These are phyloP conservation scores for Ambrosia hybrid DNA, from an alignment of 140 eudicot genomes.

Conservation along the genomic window DNA sequence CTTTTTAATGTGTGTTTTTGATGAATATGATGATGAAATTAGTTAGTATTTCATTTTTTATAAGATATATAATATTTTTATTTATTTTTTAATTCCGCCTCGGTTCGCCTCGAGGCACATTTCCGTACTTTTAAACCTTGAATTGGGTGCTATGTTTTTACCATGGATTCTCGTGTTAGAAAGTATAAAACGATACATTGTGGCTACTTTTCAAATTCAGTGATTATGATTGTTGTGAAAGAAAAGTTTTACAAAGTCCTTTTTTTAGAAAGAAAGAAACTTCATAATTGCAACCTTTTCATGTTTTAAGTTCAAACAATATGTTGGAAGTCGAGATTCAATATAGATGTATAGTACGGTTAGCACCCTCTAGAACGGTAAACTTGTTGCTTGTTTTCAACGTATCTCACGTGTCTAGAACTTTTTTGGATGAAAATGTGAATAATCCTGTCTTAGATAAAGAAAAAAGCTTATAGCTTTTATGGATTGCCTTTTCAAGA, in stretches of 20 bases:
- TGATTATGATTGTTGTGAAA: background rate
- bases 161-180: background rate
- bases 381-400: background rate
- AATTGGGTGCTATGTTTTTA: background rate
- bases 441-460: background rate
- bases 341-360: too few relatives aligned
- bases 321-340: background rate
- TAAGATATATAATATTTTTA: too few relatives aligned
- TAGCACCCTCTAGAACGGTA: background rate
- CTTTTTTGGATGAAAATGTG: too few relatives aligned
- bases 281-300: constrained; percentile 1
- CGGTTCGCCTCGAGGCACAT: too few relatives aligned
- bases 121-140: too few relatives aligned
- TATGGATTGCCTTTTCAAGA: background rate
- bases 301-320: background rate
- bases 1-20: too few relatives aligned
- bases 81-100: too few relatives aligned
- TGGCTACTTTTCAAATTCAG: background rate
- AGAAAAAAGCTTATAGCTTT: background rate
- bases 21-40: too few relatives aligned
- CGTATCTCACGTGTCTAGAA: too few relatives aligned
- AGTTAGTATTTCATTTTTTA: too few relatives aligned
- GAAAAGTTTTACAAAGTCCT: background rate
- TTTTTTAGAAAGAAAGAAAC: background rate
- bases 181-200: background rate